Evolutionary conservation across 2,329 filamentous ascomycete species (phyloP).

Genomic region (Pseudogymnoascus sp.): DNA sequence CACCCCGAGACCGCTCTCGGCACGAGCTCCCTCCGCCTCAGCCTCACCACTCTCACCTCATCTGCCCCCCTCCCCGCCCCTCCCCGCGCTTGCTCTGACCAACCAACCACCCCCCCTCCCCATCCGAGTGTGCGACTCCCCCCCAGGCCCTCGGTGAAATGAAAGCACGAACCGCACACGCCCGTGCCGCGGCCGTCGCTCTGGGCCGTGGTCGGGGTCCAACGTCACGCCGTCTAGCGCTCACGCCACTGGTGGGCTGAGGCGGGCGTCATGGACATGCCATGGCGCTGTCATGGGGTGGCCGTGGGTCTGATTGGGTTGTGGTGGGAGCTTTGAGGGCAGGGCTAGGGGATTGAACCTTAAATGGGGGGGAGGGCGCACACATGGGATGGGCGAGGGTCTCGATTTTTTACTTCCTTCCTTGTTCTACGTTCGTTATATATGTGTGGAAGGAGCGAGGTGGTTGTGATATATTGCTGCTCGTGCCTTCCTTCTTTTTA

Average conservation of each 20-base stretch:
- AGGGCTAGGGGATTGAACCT: background rate
- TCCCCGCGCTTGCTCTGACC: no score
- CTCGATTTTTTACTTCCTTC: background rate
- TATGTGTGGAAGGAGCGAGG: background rate
- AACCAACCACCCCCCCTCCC: no score
- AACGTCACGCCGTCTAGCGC: background rate
- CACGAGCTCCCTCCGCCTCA: no score
- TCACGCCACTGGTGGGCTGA: background rate
- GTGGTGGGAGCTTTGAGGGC: background rate
- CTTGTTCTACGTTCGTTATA: background rate
- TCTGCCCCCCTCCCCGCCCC: no score
- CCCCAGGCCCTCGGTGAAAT: background rate
- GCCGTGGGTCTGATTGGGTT: background rate
- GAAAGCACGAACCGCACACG: background rate
- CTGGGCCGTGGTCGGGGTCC: background rate
- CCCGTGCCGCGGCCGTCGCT: background rate
- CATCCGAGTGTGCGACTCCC: no score
- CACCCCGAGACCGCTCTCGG: no score
- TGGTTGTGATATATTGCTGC: background rate
- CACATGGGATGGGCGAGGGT: background rate
- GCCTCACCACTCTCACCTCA: no score
- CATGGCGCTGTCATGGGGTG: background rate
- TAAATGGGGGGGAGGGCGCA: background rate
- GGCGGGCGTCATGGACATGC: background rate
- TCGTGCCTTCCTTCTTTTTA: background rate